Evolutionary conservation across 1,284 basidiomycete species (phyloP).

Genomic region (Cryptococcus hybrid): DNA sequence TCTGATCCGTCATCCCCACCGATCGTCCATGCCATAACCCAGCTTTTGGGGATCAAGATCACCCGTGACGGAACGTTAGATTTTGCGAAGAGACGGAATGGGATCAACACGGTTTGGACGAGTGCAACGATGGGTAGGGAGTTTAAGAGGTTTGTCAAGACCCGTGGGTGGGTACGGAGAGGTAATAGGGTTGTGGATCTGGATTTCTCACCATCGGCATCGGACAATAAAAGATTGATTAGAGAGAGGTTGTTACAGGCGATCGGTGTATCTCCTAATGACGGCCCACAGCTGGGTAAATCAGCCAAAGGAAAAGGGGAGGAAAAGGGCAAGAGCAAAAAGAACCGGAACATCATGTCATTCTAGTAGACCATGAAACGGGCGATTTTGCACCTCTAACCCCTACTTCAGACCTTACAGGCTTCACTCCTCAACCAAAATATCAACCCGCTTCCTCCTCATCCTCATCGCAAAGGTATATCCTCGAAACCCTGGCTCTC

Average conservation of each 20-base stretch:
- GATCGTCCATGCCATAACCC: conserved; percentile 16
- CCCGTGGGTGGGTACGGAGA: conserved; percentile 28
- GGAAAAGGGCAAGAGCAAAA: background rate
- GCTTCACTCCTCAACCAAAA: background rate
- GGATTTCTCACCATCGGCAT: conserved; percentile 23
- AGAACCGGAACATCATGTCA: conserved; percentile 21
- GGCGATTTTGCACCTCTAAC: conserved; percentile 15
- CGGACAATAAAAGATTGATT: conserved; percentile 10
- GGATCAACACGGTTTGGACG: conserved; percentile 28
- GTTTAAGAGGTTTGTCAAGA: conserved; percentile 22
- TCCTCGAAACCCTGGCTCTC: conserved; percentile 29
- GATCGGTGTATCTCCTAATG: background rate
- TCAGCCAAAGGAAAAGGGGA: background rate
- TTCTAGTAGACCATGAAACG: conserved; percentile 15
- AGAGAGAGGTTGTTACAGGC: conserved; percentile 14
- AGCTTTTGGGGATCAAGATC: background rate
- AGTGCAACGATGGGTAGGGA: conserved; percentile 23
- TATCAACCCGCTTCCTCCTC: background rate
- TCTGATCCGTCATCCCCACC: conserved; percentile 29
- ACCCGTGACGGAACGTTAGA: conserved; percentile 10
- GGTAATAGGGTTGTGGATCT: conserved; percentile 18
- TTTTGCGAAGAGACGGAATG: conserved; percentile 10
- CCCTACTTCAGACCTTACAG: background rate
- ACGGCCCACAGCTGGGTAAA: background rate
- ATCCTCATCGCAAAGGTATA: background rate